Conservation (phyloP, 306 rosid species). For the Fragaria ananassa region DNA sequence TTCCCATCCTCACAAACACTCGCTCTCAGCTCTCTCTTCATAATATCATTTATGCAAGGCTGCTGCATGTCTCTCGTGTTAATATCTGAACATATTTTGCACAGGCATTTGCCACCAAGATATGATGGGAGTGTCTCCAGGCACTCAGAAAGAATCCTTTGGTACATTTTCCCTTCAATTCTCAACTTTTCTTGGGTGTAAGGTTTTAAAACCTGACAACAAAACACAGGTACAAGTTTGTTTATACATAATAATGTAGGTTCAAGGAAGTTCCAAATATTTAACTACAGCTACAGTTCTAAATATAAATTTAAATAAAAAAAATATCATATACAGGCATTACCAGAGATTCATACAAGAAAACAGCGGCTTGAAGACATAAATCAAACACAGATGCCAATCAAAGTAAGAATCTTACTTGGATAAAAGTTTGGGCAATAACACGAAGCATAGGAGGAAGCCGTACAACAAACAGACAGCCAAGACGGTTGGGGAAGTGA, state of each 20-base stretch:
- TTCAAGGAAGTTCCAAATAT: background rate
- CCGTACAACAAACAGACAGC: constrained; percentile 74
- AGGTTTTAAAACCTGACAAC: constrained; percentile 69
- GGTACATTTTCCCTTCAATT: constrained; percentile 61
- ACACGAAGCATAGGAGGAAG: constrained; percentile 87
- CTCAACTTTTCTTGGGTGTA: constrained; percentile 68
- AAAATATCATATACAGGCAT: background rate
- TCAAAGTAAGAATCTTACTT: constrained; percentile 43
- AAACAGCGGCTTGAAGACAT: background rate
- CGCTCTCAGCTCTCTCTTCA: constrained; percentile 24
- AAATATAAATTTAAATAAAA: background rate
- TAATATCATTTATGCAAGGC: constrained; percentile 34
- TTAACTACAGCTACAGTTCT: background rate
- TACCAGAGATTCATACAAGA: background rate
- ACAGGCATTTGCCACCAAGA: constrained; percentile 78
- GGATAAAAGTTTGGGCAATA: constrained; percentile 77
- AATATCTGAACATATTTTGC: constrained; percentile 57
- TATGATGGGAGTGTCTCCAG: constrained; percentile 53
- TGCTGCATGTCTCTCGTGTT: constrained; percentile 25
- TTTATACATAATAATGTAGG: background rate
- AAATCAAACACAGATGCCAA: background rate
- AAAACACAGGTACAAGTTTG: constrained; percentile 23
- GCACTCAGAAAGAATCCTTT: constrained; percentile 56
- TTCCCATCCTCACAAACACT: constrained; percentile 29
- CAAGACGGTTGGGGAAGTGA: constrained; percentile 92